These are phyloP conservation scores for Vigna reflexopilosa DNA, from an alignment of 306 rosid species.

Conservation along the genomic window DNA sequence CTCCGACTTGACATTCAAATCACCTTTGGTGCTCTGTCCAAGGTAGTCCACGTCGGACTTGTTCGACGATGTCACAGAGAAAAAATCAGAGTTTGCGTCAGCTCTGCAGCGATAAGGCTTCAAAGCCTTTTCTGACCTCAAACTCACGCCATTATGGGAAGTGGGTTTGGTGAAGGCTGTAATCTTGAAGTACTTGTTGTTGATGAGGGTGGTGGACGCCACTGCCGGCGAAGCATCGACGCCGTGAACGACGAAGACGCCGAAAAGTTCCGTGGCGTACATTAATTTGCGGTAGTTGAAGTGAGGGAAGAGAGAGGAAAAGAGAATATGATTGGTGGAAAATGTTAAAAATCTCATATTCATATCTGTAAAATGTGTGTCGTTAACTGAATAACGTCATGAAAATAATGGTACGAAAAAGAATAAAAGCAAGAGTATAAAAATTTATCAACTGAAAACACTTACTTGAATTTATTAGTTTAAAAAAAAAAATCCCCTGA, in stretches of 20 bases:
- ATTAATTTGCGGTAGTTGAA: conserved; percentile 33
- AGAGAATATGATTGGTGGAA: neutral
- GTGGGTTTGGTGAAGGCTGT: conserved; percentile 30
- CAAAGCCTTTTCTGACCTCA: conserved; percentile 26
- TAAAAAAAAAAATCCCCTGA: too few relatives aligned
- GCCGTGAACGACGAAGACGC: conserved; percentile 42
- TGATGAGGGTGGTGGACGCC: conserved; percentile 14
- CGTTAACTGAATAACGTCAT: too few relatives aligned
- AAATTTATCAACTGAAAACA: too few relatives aligned
- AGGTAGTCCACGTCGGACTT: conserved; percentile 85
- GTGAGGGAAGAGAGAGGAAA: neutral
- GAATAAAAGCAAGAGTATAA: too few relatives aligned
- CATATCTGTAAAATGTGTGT: too few relatives aligned
- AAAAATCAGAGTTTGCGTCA: conserved; percentile 61
- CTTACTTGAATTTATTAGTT: too few relatives aligned
- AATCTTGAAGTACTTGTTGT: conserved; percentile 34
- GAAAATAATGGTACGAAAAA: too few relatives aligned
- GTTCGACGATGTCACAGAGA: conserved; percentile 73
- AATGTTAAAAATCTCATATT: too few relatives aligned
- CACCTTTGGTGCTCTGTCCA: conserved; percentile 95
- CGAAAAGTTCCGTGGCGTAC: conserved; percentile 49
- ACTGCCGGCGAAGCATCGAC: conserved; percentile 41
- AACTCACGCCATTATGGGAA: neutral
- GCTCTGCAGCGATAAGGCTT: conserved; percentile 41
- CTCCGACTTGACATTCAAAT: conserved; percentile 81